Base-by-base conservation (phyloP, 805 yeast species). In the Cyberlindnera maritima region DNA sequence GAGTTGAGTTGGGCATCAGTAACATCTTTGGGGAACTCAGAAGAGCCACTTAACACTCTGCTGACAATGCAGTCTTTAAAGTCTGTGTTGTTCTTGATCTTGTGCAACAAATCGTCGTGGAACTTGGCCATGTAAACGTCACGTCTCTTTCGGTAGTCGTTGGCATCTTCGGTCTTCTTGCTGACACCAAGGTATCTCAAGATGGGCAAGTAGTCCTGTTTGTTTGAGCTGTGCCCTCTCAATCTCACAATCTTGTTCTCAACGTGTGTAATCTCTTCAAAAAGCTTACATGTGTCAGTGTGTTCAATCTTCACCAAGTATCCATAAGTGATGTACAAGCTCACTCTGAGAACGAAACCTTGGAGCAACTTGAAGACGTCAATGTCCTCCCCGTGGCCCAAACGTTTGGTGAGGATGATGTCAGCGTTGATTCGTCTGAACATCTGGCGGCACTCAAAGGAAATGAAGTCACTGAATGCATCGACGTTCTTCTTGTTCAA, bases 201-300 rank as follows among this genome's bases (percentile, higher is more conserved):
- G 0, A 70, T 36, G 0, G 85, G 83, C 18, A 82, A 55, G 53
- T 72, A 79, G 55, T 83, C 87, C 53, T 73, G 76, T 13, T 70
- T 55, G 56, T 81, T 79, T 7, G 82, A 73, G 5, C 77, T 65
- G 42, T 80, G 82, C 0, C 86, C 80, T 48, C 89, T 67, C 44
- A 79, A 68, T 39, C 75, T 71, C 32, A 81, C 77, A 46, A 83
- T 81, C 38, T 65, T 62, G 52, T 73, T 80, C 54, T 83, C 89
- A 20, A 79, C 81, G 25, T 64, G 58, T 9, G 81, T 71, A 25
- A 83, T 77, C 43, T 76, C 78, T 28, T 74, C 69, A n/a, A 79
- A 76, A 15, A 80, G 60, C 7, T 48, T 53, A 44, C 64, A 58
- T 8, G 55, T 52, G 14, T 71, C 75, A 11, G 47, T 45, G 11